Evolutionary conservation across 2,329 filamentous ascomycete species (phyloP).

Genomic region (Xylariaceae sp.): DNA sequence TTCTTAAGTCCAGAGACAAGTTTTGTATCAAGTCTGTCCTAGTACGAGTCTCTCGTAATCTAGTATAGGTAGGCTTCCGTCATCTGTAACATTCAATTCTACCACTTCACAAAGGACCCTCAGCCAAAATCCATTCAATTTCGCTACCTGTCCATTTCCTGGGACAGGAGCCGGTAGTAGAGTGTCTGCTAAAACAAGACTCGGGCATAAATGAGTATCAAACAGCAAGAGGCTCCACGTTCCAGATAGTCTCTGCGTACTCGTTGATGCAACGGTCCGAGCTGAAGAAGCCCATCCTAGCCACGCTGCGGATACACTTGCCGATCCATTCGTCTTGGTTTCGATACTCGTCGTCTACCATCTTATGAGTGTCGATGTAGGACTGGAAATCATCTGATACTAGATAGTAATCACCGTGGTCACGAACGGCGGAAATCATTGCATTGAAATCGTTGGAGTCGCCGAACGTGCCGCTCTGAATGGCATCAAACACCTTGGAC

Average conservation of each 20-base stretch:
- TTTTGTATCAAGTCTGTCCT: too few relatives aligned
- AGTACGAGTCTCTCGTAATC: too few relatives aligned
- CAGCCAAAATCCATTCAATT: too few relatives aligned
- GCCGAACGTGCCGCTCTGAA: conserved; percentile 78
- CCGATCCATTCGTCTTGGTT: conserved; percentile 90
- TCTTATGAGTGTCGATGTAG: conserved; percentile 83
- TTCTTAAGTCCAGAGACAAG: too few relatives aligned
- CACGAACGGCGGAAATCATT: conserved; percentile 76
- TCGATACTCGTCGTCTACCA: conserved; percentile 88
- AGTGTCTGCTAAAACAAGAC: too few relatives aligned
- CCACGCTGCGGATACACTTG: conserved; percentile 84
- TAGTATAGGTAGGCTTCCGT: too few relatives aligned
- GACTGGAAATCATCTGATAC: conserved; percentile 96
- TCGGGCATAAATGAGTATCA: too few relatives aligned
- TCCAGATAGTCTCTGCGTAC: conserved; percentile 97
- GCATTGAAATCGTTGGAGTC: conserved; percentile 74
- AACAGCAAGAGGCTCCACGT: conserved; percentile 72
- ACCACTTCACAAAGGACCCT: too few relatives aligned
- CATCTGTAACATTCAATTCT: too few relatives aligned
- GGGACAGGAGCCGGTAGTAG: too few relatives aligned
- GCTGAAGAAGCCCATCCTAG: conserved; percentile 96
- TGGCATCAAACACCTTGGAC: conserved; percentile 75
- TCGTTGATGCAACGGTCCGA: conserved; percentile 94
- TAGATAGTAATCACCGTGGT: conserved; percentile 96
- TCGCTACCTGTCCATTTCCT: too few relatives aligned